Base-by-base conservation (phyloP, 1,284 basidiomycete genomes). In the Coniferiporia weirii region DNA sequence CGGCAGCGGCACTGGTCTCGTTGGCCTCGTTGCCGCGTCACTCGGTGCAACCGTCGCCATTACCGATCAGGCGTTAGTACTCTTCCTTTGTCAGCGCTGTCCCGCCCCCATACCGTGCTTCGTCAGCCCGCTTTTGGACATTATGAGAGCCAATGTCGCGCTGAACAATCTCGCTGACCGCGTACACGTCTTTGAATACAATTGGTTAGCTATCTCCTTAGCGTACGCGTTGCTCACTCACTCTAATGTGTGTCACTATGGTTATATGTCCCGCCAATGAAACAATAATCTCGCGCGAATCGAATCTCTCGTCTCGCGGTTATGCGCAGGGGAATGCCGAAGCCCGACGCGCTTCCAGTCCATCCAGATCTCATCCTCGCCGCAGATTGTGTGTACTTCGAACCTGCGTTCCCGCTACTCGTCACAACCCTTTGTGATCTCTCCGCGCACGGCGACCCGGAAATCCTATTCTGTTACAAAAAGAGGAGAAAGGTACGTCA, bases 311-410 rank as follows among this genome's bases (percentile, higher is more conserved):
- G 12, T 17, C 51, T 15, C 35, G 12, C 27, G 49, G 46, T 34
- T 57, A 40, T 63, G 38, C 34, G 20, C 62, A 67, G 63, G 74
- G 75, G 74, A 17, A 67, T 70, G 55, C 60, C 68, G 32, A 60
- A 76, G 36, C 71, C 72, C 13, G 54, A 50, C 17, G 52, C 15
- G 19, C 43, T 62, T 8, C 61, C 61, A 3, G 17, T n/a, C 6
- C 47, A 49, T 32, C 34, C 40, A 6, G 83, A 92, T 65, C 63
- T 96, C 27, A 79, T 95, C 58, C 78, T 95, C 5, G 91, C 90
- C 0, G 93, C 93, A 1, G 95, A 98, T 69, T 98, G 95, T 67
- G 93, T 98, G 4, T 98, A 98, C 73, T 93, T 93, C 65, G 95
- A 97, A 73, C 90, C 91, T n/a, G 89, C 93, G 0, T 98, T 97